phyloP scores from a whole-genome alignment of 805 yeast genomes.

The Schizosaccharomyces osmophilus region DNA sequence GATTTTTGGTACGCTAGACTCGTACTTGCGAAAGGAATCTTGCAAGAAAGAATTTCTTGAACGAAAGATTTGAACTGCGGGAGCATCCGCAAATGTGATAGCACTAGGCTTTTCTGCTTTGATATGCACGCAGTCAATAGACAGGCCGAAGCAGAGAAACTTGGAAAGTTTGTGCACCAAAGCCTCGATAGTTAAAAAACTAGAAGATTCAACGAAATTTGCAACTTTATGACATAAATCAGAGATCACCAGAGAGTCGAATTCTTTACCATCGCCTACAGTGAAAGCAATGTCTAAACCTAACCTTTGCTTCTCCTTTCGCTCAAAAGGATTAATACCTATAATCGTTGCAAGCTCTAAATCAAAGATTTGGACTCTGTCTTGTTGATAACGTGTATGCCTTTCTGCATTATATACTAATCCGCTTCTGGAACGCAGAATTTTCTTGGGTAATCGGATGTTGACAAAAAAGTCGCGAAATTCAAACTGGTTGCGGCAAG shows the following conservation, averaged over 20 bases:
- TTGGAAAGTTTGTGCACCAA: slow-evolving; percentile 51
- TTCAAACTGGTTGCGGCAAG: not conserved
- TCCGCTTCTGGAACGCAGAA: not conserved
- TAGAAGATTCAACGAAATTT: slow-evolving; percentile 45
- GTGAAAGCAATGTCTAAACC: slow-evolving; percentile 29
- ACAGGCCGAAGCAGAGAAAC: slow-evolving; percentile 21
- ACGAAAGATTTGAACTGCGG: slow-evolving; percentile 56
- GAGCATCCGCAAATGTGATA: slow-evolving; percentile 62
- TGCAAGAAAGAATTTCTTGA: not conserved
- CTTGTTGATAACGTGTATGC: not conserved
- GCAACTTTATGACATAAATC: slow-evolving; percentile 19
- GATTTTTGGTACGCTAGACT: not conserved
- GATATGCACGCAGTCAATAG: slow-evolving; percentile 20
- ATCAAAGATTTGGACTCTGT: slow-evolving; percentile 9
- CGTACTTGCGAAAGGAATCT: not conserved
- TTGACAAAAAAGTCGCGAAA: not conserved
- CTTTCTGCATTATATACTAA: not conserved
- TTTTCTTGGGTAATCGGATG: not conserved
- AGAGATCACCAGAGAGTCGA: slow-evolving; percentile 22
- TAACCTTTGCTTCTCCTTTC: slow-evolving; percentile 59
- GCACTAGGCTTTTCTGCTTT: slow-evolving; percentile 73
- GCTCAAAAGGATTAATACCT: slow-evolving; percentile 81
- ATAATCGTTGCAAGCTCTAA: slow-evolving; percentile 49
- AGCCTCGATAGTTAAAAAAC: slow-evolving; percentile 84
- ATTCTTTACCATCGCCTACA: slow-evolving; percentile 6